phyloP scores from a whole-genome alignment of 73 alveolate species.

The Tetrahymena thermophila region DNA sequence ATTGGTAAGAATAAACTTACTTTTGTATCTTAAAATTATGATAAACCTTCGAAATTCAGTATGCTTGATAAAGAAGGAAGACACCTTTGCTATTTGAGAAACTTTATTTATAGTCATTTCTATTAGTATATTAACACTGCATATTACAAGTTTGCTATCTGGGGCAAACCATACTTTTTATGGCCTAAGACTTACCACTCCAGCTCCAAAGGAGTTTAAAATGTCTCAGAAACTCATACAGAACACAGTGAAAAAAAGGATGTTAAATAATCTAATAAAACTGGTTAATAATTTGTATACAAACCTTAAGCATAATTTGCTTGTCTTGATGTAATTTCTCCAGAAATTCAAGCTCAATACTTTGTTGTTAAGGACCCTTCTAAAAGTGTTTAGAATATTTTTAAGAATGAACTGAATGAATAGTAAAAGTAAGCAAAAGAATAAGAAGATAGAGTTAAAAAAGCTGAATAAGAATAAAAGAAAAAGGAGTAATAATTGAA shows the following conservation, averaged over 20 bases:
- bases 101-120: background rate
- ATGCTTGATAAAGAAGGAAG: background rate
- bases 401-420: background rate
- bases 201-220: background rate
- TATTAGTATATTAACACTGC: background rate
- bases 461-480: background rate
- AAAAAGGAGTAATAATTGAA: background rate
- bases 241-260: background rate
- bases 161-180: background rate
- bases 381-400: background rate
- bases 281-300: background rate
- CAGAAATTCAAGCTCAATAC: background rate
- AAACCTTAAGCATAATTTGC: background rate
- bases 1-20: background rate
- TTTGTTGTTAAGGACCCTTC: background rate
- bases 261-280: background rate
- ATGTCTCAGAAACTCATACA: background rate
- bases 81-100: background rate
- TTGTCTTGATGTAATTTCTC: background rate
- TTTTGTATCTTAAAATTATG: background rate
- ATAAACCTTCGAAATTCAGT: background rate
- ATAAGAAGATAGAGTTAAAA: background rate
- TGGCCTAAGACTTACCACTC: background rate
- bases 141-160: background rate
- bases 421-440: background rate